A percentile compares a stretch with the other conserved stretches of the same genome.
Evolutionary conservation across 1,139 yeast genomes (phyloP).

Genomic region (Blastobotrys petasosporus): DNA sequence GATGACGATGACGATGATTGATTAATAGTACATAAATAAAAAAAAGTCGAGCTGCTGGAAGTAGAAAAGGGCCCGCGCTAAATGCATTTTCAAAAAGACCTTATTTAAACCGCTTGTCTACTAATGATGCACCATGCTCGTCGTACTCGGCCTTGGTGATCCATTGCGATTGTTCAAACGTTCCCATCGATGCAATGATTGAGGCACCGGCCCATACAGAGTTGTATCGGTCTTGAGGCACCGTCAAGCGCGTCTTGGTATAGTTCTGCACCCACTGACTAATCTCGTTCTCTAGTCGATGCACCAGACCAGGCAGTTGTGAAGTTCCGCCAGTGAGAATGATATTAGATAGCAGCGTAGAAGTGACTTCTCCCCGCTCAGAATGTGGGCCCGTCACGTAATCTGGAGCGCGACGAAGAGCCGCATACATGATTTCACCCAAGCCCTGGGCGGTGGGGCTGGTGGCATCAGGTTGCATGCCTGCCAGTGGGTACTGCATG

Average conservation of each 20-base stretch:
- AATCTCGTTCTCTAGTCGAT: constrained; percentile 69
- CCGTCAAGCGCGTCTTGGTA: constrained; percentile 56
- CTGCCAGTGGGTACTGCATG: constrained; percentile 26
- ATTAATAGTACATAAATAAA: no score
- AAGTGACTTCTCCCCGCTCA: constrained; percentile 8
- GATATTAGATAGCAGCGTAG: constrained; percentile 75
- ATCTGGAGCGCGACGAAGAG: constrained; percentile 11
- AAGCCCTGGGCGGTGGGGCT: constrained; percentile 45
- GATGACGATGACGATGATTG: constrained; percentile 26
- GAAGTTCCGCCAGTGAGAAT: constrained; percentile 87
- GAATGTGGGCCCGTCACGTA: constrained; percentile 4
- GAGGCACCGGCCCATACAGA: constrained; percentile 96
- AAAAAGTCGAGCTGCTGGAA: not conserved
- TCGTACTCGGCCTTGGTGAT: constrained; percentile 16
- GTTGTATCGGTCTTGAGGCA: constrained; percentile 81
- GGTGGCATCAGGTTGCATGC: constrained; percentile 12
- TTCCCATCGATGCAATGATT: constrained; percentile 83
- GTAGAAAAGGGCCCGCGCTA: no score
- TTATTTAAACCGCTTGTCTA: constrained; percentile 13
- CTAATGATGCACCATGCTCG: constrained; percentile 13
- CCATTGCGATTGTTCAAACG: constrained; percentile 40
- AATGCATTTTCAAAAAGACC: constrained; percentile 2
- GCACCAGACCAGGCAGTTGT: constrained; percentile 75
- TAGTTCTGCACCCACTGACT: constrained; percentile 57
- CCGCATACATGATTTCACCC: constrained; percentile 54